Evolutionary conservation across 768 basidiomycete species (phyloP), one percentile per base, ranked within the genome.

Genomic region (Leccinum obscurum): DNA sequence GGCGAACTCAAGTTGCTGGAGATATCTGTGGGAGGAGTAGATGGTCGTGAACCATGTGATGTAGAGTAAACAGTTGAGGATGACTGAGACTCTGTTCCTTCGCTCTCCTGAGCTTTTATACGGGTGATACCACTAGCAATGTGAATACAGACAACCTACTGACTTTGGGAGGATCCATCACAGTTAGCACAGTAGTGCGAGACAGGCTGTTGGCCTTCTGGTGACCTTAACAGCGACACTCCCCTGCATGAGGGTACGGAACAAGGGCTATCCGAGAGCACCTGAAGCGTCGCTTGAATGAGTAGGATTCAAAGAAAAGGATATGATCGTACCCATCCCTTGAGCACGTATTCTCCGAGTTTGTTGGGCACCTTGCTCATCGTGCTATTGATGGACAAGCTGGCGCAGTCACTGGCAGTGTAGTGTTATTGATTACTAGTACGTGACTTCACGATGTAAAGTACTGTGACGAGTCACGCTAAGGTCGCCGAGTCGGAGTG

Each of bases 11-110:
- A 74, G 3, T 75, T 72, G 62, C 82, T 83, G 17, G 90, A 90
- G 8, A 88, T 66, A 63, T 93, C 90, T 8, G 92, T 93, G 6
- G 87, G 85, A 22, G 92, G 90, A 1, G 91, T 93, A 1, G 90
- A 90, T 49, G 85, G 76, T 17, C 85, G 81, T 32, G 90, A 89
- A 48, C 75, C 62, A 57, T 77, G 77, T 20, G 86, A 85, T 57
- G 76, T 77, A 4, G 83, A 83, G 8, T 82, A 80, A 35, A 73
- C 64, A 57, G 78, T 82, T 6, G 79, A 75, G 15, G 77, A 75
- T 13, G 61, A 77, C 54, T 60, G 74, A 62, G 68, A 72, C 60
- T 62, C 77, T 30, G 64, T 59, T 55, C 60, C 72, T 48, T 63
- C 65, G 50, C 48, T 55, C 35, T 30, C 56, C 56, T 64, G 64